These are phyloP conservation scores for Alternaria dauci DNA, from an alignment of 2,329 filamentous ascomycete species.

Conservation along the genomic window DNA sequence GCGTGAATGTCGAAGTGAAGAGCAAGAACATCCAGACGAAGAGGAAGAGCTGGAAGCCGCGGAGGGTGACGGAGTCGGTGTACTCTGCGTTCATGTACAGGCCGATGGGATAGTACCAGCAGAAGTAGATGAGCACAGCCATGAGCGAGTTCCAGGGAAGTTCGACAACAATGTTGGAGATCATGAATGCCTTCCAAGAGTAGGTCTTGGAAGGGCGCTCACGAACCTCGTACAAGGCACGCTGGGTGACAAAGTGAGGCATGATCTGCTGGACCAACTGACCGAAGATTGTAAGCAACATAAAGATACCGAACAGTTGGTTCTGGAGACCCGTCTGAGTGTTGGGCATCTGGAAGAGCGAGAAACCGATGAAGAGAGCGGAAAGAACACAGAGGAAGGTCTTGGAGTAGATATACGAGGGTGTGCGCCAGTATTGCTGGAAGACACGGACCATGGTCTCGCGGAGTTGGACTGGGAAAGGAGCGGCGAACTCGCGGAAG, in stretches of 20 bases:
- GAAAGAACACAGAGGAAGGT: conserved; percentile 69
- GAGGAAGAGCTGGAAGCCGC: conserved; percentile 81
- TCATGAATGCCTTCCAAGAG: conserved; percentile 84
- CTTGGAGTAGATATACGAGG: conserved; percentile 89
- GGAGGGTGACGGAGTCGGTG: conserved; percentile 69
- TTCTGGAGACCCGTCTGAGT: conserved; percentile 82
- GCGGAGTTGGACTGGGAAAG: conserved; percentile 72
- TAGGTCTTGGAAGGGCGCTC: conserved; percentile 87
- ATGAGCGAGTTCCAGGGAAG: conserved; percentile 84
- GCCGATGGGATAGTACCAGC: conserved; percentile 87
- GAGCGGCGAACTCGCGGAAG: conserved; percentile 82
- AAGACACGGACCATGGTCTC: conserved; percentile 79
- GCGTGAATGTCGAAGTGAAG: conserved; percentile 82
- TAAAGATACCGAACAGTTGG: conserved; percentile 87
- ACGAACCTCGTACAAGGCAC: conserved; percentile 82
- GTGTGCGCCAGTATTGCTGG: conserved; percentile 91
- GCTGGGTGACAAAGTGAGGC: conserved; percentile 85
- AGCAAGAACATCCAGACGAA: conserved; percentile 78
- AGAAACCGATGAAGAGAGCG: conserved; percentile 82
- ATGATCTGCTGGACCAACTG: conserved; percentile 82
- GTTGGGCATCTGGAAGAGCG: conserved; percentile 76
- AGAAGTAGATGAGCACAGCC: conserved; percentile 78
- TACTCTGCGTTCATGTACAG: conserved; percentile 73
- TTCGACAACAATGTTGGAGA: conserved; percentile 84
- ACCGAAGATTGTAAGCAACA: conserved; percentile 81